Evolutionary conservation across 1,284 basidiomycete species (phyloP), one percentile per base, ranked within the genome.

Genomic region (Ustilago crameri): DNA sequence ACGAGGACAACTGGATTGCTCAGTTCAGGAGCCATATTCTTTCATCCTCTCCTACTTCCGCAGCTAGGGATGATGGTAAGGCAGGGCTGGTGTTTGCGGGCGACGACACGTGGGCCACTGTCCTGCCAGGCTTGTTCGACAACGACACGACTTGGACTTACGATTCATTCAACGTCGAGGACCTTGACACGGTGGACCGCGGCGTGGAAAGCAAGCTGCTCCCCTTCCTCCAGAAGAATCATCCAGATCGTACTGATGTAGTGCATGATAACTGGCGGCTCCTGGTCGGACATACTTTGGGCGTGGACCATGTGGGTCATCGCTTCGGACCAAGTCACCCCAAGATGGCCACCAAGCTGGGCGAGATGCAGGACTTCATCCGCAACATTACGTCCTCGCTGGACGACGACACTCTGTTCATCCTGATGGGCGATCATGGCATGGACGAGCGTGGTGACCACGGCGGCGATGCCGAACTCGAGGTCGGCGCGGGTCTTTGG

Each of bases 101-200:
- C 0, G 95, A 98, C 82, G 93, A 98, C 81, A 98, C 95, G 0
- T 98, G 96, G 96, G 88, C 91, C 82, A 89, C 90, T 2, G 88
- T 96, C 15, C 98, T 95, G 81, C 92, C 95, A 0, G 84, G 87
- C 49, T 85, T 89, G 1, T 93, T 97, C 71, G 86, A 88, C 42
- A 80, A 41, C 3, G 90, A 91, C 69, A 89, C 91, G 85, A 87
- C 89, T 1, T 91, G 89, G 82, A 90, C 93, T 0, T 98, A 90
- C 82, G 94, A 97, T 84, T 97, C 93, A 1, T 98, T 99, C 88
- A 95, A 98, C 83, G 95, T 99, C 61, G 95, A 98, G 84, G 96
- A 98, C 82, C 87, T 98, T 17, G 93, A 98, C 80, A 92, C 93
- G 0, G 96, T 98, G 35, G 96, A 98, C 80, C 87, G 91, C 50